Base-by-base conservation (phyloP, 345 rosid species). In the Gossypium thurberi region DNA sequence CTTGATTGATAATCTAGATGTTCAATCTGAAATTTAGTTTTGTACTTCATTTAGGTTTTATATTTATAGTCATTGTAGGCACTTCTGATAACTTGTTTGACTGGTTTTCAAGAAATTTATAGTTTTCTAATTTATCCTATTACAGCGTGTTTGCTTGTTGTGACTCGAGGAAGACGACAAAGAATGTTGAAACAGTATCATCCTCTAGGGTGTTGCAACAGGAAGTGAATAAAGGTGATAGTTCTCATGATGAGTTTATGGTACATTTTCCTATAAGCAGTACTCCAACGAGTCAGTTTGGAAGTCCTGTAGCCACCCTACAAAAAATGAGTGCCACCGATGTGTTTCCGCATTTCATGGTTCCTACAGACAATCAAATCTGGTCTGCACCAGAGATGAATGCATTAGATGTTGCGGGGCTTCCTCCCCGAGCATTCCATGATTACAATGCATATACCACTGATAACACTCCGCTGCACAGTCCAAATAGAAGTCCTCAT, bases 361-460 rank as follows among this genome's bases (percentile, higher is more conserved):
- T 82, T 73, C 87, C 90, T 3, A 75, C 65, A 60, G 86, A 83
- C 74, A 85, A 80, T 72, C 87, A 84, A 82, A 90, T 75, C 2
- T 94, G 97, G 95, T 92, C 97, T 17, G 91, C 95, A 0, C 91
- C 92, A 0, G 97, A 92, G 84, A 88, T 87, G 91, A 83, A 85
- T 2, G 55, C 68, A 2, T 48, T 79, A 18, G 93, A 89, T 72
- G 77, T 81, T 44, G 78, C 87, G 1, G 88, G 86, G 8, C 82
- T 77, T 4, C 88, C 86, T 78, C 87, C 91, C 20, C 93, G 93
- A 40, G 87, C 91, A 2, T 87, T 61, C 78, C 76, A 78, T 62
- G 95, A 89, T 74, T 33, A 43, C 58, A 69, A 70, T 51, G 83
- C 86, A 2, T 77, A 79, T 78, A 91, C 91, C 72, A 63, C 82